Percentiles rank a stretch among this genome's conserved stretches.
Conservation (phyloP, 192 early-diverging fungal genomes). For the Oehlia diaphana region DNA sequence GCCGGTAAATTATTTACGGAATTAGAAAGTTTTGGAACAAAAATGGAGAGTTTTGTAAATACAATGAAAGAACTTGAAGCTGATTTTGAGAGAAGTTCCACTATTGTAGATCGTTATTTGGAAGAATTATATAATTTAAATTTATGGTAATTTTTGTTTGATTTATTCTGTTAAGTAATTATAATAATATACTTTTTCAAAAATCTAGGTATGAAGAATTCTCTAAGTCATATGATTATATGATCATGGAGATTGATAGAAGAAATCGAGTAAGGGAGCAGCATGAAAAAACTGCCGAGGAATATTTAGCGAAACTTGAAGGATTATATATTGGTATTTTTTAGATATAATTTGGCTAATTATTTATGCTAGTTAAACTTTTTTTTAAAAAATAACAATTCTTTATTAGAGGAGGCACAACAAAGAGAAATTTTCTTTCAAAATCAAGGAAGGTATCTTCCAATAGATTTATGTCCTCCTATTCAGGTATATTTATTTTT, state of each 20-base stretch:
- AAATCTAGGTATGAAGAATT: slow-evolving; percentile 34
- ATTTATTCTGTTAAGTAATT: not conserved
- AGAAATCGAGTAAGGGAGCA: slow-evolving; percentile 20
- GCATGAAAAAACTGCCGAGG: slow-evolving; percentile 28
- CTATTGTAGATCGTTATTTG: slow-evolving; percentile 18
- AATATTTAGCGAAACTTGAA: slow-evolving; percentile 25
- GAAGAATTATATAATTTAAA: slow-evolving; percentile 31
- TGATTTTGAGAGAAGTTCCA: slow-evolving; percentile 23
- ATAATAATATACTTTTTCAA: not conserved
- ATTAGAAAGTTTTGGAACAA: slow-evolving; percentile 15
- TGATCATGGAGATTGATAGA: slow-evolving; percentile 32
- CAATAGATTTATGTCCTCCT: slow-evolving; percentile 26
- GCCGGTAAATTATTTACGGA: slow-evolving; percentile 23
- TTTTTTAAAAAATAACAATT: not conserved
- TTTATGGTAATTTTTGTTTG: slow-evolving; percentile 15
- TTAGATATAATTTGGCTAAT: not conserved
- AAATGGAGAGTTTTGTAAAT: slow-evolving; percentile 15
- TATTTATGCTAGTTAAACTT: not conserved
- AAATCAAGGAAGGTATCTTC: slow-evolving; percentile 26
- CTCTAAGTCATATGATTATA: slow-evolving; percentile 26
- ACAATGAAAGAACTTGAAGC: slow-evolving; percentile 20
- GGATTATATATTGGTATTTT: slow-evolving; percentile 28
- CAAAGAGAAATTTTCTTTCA: slow-evolving; percentile 20
- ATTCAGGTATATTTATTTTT: slow-evolving; percentile 6
- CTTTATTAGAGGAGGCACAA: slow-evolving; percentile 11